Evolutionary conservation across 345 rosid genomes (phyloP).

Genomic region (Gossypium ekmanianum): DNA sequence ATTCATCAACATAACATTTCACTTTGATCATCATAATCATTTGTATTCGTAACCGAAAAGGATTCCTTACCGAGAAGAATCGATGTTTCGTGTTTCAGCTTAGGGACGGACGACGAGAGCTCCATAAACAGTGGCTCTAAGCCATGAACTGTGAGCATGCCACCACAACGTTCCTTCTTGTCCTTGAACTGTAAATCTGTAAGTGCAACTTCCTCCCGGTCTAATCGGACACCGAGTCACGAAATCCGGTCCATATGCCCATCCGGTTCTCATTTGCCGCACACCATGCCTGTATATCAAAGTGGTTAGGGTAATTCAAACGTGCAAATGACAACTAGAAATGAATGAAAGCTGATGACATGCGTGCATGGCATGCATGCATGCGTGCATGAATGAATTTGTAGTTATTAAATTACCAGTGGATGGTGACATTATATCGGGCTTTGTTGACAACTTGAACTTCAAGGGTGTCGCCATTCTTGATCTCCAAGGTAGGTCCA

Average conservation of each 20-base stretch:
- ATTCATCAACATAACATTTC: background rate
- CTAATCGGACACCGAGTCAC: slow-evolving; percentile 92
- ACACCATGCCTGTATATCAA: slow-evolving; percentile 63
- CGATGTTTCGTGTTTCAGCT: background rate
- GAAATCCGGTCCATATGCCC: slow-evolving; percentile 98
- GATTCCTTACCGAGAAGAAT: background rate
- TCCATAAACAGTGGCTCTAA: slow-evolving; percentile 79
- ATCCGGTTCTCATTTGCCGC: slow-evolving; percentile 72
- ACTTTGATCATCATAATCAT: background rate
- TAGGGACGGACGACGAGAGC: slow-evolving; percentile 60
- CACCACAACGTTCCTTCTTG: slow-evolving; percentile 95
- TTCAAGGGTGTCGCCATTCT: slow-evolving; percentile 65
- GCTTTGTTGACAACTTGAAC: slow-evolving; percentile 68
- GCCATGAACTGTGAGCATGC: slow-evolving; percentile 83
- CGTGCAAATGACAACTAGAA: background rate
- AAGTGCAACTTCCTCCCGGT: slow-evolving; percentile 74
- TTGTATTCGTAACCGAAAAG: background rate
- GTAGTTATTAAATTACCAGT: slow-evolving; percentile 49
- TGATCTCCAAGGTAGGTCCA: slow-evolving; percentile 78
- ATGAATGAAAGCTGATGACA: background rate
- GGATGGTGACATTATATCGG: slow-evolving; percentile 72
- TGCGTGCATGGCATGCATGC: background rate
- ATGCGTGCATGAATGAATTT: background rate
- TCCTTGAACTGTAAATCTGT: slow-evolving; percentile 74
- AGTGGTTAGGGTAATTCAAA: background rate